These are phyloP conservation scores for Magnusiomyces suaveolens DNA, from an alignment of 1,139 yeast species.

Conservation along the genomic window DNA sequence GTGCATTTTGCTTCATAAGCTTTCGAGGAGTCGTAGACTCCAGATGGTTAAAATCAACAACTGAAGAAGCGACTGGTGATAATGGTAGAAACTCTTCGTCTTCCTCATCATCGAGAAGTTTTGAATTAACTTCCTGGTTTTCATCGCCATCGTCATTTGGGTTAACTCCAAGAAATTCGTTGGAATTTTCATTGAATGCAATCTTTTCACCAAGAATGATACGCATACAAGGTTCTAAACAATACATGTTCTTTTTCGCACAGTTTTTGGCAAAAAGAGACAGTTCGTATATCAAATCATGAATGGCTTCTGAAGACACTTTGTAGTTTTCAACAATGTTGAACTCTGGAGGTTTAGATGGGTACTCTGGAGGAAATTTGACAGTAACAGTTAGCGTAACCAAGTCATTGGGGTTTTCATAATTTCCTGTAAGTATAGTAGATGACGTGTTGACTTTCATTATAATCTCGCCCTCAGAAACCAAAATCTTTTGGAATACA, in stretches of 20 bases:
- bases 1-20: background rate
- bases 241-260: slow-evolving; percentile 50
- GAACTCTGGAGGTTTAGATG: slow-evolving; percentile 51
- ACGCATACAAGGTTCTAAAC: slow-evolving; percentile 73
- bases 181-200: slow-evolving; percentile 37
- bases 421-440: background rate
- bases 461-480: slow-evolving; percentile 70
- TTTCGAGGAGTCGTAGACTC: background rate
- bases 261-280: slow-evolving; percentile 49
- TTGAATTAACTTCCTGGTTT: slow-evolving; percentile 5
- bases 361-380: slow-evolving; percentile 63
- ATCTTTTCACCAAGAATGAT: slow-evolving; percentile 75
- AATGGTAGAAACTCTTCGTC: slow-evolving; percentile 8
- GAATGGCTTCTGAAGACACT: slow-evolving; percentile 39
- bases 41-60: slow-evolving; percentile 1
- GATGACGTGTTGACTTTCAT: slow-evolving; percentile 69
- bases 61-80: background rate
- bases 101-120: slow-evolving; percentile 15
- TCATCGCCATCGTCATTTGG: slow-evolving; percentile 31
- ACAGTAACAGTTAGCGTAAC: slow-evolving; percentile 63
- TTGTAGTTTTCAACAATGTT: slow-evolving; percentile 73
- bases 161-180: slow-evolving; percentile 20
- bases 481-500: slow-evolving; percentile 76
- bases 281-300: slow-evolving; percentile 44
- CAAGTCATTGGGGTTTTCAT: slow-evolving; percentile 41